These are phyloP conservation scores for Mycosarcoma maydis DNA, from an alignment of 1,284 basidiomycete species.

Conservation along the genomic window DNA sequence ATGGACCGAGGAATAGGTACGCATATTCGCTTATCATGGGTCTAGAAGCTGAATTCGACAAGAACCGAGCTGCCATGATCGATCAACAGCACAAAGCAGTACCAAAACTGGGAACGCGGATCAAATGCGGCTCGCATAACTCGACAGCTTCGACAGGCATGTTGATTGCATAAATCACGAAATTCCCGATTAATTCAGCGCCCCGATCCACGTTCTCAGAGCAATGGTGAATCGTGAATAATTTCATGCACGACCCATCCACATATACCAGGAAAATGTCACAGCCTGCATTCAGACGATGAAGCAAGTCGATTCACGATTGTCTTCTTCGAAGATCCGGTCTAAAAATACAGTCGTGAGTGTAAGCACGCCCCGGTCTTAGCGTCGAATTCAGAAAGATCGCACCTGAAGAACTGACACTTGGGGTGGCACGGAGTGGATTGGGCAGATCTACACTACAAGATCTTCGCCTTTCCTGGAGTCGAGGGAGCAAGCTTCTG, in stretches of 20 bases:
- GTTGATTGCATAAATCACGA: slow-evolving; percentile 17
- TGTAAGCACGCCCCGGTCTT: not conserved
- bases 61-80: too few relatives aligned
- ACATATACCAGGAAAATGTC: not conserved
- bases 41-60: too few relatives aligned
- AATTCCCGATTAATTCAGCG: slow-evolving; percentile 13
- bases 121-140: slow-evolving; percentile 27
- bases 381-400: not conserved
- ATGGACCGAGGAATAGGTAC: not conserved
- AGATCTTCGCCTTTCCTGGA: slow-evolving; percentile 7
- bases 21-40: not conserved
- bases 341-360: slow-evolving; percentile 7
- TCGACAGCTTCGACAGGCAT: slow-evolving; percentile 30
- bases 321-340: too few relatives aligned
- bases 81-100: too few relatives aligned
- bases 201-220: too few relatives aligned
- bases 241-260: too few relatives aligned
- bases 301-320: not conserved
- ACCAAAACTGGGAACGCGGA: not conserved
- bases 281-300: not conserved
- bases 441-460: too few relatives aligned
- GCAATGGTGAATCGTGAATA: too few relatives aligned
- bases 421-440: too few relatives aligned
- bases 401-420: not conserved
- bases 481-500: slow-evolving; percentile 13